These are phyloP conservation scores for Cryphonectria naterciae DNA, from an alignment of 2,329 filamentous ascomycete genomes.

Conservation along the genomic window DNA sequence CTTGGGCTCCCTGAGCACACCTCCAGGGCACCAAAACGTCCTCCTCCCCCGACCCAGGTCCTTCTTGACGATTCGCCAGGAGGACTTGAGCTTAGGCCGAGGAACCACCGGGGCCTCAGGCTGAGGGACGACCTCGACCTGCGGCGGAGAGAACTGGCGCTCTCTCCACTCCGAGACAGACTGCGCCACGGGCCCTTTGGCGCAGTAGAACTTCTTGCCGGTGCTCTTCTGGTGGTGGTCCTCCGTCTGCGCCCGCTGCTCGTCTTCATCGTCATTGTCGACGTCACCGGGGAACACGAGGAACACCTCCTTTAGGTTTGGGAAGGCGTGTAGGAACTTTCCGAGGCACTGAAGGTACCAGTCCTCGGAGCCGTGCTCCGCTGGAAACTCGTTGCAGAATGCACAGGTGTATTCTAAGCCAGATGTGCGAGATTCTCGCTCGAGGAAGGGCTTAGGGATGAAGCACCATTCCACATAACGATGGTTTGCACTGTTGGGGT, in stretches of 20 bases:
- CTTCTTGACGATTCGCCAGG: background rate
- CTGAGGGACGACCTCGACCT: background rate
- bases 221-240: background rate
- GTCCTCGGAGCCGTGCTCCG: background rate
- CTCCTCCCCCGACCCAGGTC: background rate
- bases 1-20: constrained; percentile 1
- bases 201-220: background rate
- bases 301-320: background rate
- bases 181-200: background rate
- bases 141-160: background rate
- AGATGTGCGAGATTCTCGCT: too few relatives aligned
- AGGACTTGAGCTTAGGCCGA: too few relatives aligned
- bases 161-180: background rate
- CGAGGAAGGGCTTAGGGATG: too few relatives aligned
- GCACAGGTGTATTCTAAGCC: background rate
- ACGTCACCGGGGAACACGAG: background rate
- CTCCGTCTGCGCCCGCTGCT: background rate
- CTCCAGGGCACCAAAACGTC: background rate
- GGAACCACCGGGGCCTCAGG: too few relatives aligned
- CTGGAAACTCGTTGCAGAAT: background rate
- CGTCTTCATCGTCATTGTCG: background rate
- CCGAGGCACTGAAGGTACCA: background rate
- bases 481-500: too few relatives aligned
- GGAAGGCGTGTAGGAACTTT: background rate
- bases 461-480: too few relatives aligned